Evolutionary conservation across 768 basidiomycete species (phyloP).

Genomic region (Phlegmacium glaucopus): DNA sequence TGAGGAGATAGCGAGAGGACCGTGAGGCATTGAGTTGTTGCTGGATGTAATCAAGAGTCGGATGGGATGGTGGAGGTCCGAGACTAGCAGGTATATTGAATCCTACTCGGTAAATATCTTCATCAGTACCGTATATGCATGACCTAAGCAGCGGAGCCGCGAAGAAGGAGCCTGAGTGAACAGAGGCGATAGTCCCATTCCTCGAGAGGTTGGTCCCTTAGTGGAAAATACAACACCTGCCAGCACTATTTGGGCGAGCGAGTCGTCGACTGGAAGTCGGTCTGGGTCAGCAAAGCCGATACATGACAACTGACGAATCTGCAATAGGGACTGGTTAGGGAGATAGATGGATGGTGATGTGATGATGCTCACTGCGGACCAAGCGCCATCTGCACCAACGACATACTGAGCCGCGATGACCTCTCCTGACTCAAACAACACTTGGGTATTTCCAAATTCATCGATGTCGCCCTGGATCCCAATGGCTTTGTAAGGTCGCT

Average conservation of each 20-base stretch:
- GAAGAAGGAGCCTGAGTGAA: background rate
- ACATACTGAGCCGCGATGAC: conserved; percentile 3
- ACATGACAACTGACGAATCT: conserved; percentile 2
- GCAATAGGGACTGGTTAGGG: background rate
- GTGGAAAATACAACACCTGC: conserved; percentile 1
- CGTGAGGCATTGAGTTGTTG: background rate
- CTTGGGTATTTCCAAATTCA: background rate
- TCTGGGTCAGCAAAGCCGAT: conserved; percentile 2
- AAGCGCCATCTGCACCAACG: conserved; percentile 5
- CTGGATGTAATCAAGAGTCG: conserved; percentile 1
- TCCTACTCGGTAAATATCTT: conserved; percentile 1
- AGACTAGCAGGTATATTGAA: background rate
- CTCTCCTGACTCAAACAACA: conserved; percentile 4
- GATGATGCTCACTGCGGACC: background rate
- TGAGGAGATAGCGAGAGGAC: background rate
- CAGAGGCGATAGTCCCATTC: no score
- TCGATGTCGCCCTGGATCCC: conserved; percentile 1
- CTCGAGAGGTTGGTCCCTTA: no score
- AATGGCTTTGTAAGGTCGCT: background rate
- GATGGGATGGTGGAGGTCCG: background rate
- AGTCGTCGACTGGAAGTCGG: background rate
- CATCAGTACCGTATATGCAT: background rate
- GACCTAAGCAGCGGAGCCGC: background rate
- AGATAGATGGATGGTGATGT: background rate
- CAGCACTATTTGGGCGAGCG: conserved; percentile 1